phyloP scores from a whole-genome alignment of 2,329 filamentous ascomycete genomes.

The Fusarium scirpi region DNA sequence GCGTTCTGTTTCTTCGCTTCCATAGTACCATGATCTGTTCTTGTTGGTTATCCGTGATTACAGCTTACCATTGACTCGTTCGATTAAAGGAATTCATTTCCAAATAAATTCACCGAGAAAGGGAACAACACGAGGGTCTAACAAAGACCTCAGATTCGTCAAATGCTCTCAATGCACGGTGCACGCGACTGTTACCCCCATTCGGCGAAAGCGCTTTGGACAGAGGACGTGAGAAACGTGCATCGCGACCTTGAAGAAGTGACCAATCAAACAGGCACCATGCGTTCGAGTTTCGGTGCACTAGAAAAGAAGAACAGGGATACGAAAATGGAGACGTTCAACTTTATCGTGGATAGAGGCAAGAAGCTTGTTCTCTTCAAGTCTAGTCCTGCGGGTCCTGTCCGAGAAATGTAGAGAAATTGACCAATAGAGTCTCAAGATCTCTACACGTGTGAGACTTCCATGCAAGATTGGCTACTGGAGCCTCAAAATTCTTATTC shows the following conservation, averaged over 20 bases:
- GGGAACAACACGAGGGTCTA: neutral
- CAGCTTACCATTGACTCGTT: neutral
- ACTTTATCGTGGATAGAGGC: constrained; percentile 43
- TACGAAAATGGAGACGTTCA: constrained; percentile 18
- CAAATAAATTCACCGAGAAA: neutral
- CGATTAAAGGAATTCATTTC: neutral
- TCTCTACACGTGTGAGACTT: constrained; percentile 38
- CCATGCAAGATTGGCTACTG: constrained; percentile 43
- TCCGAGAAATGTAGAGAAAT: neutral
- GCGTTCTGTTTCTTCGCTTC: neutral
- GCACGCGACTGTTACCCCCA: constrained; percentile 41
- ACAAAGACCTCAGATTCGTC: neutral
- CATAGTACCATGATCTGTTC: too few species aligned
- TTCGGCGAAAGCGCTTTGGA: constrained; percentile 2
- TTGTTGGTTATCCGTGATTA: neutral
- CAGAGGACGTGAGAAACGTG: constrained; percentile 4
- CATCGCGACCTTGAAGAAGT: neutral
- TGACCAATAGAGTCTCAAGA: constrained; percentile 16
- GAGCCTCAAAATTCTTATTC: constrained; percentile 3
- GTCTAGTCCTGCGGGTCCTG: constrained; percentile 28
- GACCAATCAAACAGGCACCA: constrained; percentile 31
- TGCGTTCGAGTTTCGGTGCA: constrained; percentile 20
- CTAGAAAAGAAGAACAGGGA: constrained; percentile 17
- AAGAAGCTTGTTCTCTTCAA: constrained; percentile 20
- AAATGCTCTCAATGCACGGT: neutral